These are phyloP conservation scores for Evernia prunastri DNA, from an alignment of 495 filamentous ascomycete genomes.

Conservation along the genomic window DNA sequence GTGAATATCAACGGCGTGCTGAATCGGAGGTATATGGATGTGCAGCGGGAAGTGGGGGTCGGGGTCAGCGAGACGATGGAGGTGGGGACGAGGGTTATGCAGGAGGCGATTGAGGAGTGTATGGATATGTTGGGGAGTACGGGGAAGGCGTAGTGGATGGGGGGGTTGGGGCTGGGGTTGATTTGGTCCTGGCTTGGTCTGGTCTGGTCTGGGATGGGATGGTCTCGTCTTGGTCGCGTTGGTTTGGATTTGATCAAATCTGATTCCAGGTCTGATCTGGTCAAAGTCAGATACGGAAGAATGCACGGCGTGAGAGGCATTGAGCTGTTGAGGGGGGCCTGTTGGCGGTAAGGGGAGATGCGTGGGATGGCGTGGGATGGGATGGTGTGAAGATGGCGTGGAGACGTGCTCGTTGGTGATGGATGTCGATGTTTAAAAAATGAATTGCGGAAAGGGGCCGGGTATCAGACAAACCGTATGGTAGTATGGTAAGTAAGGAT, in stretches of 20 bases:
- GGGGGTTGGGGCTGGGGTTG: neutral
- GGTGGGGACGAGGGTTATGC: conserved; percentile 65
- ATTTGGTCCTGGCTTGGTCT: too few relatives aligned
- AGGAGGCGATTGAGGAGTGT: conserved; percentile 65
- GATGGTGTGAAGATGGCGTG: neutral
- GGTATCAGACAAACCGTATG: too few relatives aligned
- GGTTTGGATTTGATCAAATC: too few relatives aligned
- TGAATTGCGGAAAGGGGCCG: too few relatives aligned
- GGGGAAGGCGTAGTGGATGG: conserved; percentile 47
- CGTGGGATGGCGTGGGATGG: neutral
- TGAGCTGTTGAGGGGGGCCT: neutral
- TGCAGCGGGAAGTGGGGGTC: conserved; percentile 59
- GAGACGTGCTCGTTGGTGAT: neutral
- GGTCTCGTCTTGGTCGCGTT: too few relatives aligned
- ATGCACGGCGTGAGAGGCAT: too few relatives aligned
- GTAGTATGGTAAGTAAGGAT: too few relatives aligned
- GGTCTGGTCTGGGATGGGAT: too few relatives aligned
- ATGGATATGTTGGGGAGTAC: conserved; percentile 65
- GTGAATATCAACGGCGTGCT: conserved; percentile 80
- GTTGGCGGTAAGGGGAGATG: neutral
- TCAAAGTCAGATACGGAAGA: too few relatives aligned
- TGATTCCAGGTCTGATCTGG: too few relatives aligned
- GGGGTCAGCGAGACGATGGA: conserved; percentile 66
- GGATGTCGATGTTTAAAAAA: too few relatives aligned
- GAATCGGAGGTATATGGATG: conserved; percentile 61